Base-by-base conservation (phyloP, 768 basidiomycete species). In the Podaxis sp. region DNA sequence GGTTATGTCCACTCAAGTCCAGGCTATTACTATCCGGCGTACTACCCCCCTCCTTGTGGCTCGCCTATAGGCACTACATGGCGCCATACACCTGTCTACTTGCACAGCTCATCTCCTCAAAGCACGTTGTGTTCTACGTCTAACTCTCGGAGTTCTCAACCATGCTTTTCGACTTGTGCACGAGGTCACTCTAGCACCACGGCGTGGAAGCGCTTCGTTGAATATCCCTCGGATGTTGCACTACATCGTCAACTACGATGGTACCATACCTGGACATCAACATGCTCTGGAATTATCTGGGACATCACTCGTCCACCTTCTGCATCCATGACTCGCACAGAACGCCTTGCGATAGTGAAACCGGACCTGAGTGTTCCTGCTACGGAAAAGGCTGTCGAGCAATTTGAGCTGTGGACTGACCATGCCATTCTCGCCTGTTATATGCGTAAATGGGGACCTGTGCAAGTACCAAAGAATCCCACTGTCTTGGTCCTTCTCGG, bases 401-500 rank as follows among this genome's bases (percentile, higher is more conserved):
- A 72, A 38, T 68, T 79, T 30, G 77, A 73, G 70, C 74, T 82
- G n/a, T 65, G 70, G 22, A 74, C 78, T 17, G 78, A 79, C 40
- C 73, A 76, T 68, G 69, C 72, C 13, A 46, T 74, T 36, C 74
- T 81, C n/a, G 68, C 71, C 13, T 72, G 68, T 51, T 81, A 79
- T 79, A 79, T 81, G 73, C 64, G 70, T n/a, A 63, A 62, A 22
- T 80, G 88, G 87, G 83, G 84, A 2, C 81, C 82, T 0, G 78
- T 87, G 61, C 63, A 77, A 42, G 67, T 86, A 54, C 68, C 72
- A 9, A 24, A 57, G 11, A 64, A 68, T 12, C 72, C 82, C 28
- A 81, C 79, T 9, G 68, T 86, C 13, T 61, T 71, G 52, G 82
- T 84, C 65, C 53, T 86, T 65, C 71, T 87, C 24, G 73, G 80